phyloP scores from a whole-genome alignment of 148 eudicot species.

The Camellia sinensis region DNA sequence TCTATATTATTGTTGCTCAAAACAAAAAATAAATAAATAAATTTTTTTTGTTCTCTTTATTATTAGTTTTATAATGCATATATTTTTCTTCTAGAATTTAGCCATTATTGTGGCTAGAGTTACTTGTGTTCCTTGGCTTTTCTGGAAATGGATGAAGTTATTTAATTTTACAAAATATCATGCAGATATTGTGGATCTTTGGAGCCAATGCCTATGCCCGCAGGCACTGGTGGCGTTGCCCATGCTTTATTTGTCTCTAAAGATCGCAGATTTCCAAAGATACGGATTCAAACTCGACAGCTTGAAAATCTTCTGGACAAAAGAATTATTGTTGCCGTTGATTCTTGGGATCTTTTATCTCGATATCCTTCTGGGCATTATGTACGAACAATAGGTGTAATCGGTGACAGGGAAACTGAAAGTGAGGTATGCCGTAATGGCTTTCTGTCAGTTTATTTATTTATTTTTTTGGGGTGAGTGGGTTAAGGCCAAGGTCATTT shows the following conservation, averaged over 20 bases:
- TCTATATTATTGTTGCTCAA: too few species aligned
- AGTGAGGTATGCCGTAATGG: conserved; percentile 61
- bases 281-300: conserved; percentile 94
- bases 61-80: not conserved
- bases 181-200: conserved; percentile 97
- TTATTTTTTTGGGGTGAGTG: not conserved
- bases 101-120: conserved; percentile 1
- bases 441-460: not conserved
- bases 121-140: not conserved
- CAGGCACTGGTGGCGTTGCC: conserved; percentile 79
- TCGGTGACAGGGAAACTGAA: conserved; percentile 93
- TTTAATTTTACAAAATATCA: not conserved
- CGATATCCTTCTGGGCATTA: conserved; percentile 98
- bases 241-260: conserved; percentile 95
- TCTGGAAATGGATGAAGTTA: not conserved
- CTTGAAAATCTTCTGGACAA: conserved; percentile 91
- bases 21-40: too few species aligned
- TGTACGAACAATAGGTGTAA: conserved; percentile 81
- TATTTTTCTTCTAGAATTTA: not conserved
- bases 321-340: conserved; percentile 93
- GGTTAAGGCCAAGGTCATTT: not conserved
- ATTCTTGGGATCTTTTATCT: conserved; percentile 90
- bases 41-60: too few species aligned
- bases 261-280: conserved; percentile 93
- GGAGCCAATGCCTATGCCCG: conserved; percentile 98